Evolutionary conservation across 148 eudicot genomes (phyloP).

Genomic region (Camellia sinensis): DNA sequence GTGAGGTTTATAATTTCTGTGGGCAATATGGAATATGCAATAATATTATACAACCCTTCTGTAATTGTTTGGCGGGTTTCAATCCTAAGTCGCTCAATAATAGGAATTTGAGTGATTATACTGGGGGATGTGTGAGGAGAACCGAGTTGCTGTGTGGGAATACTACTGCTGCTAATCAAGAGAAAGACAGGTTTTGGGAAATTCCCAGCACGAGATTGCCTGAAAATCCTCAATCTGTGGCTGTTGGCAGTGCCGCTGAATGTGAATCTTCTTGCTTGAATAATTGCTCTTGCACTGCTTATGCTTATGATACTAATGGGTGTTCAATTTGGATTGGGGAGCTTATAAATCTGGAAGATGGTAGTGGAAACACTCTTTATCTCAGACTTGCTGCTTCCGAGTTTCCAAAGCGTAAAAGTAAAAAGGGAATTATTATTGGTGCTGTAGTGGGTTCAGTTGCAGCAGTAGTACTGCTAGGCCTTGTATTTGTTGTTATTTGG

Average conservation of each 20-base stretch:
- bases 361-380: conserved; percentile 35
- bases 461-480: background rate
- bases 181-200: conserved; percentile 27
- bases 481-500: background rate
- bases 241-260: conserved; percentile 23
- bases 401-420: conserved; percentile 26
- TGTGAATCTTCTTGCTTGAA: conserved; percentile 43
- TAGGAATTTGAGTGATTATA: conserved; percentile 50
- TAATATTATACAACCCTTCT: conserved; percentile 33
- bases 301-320: conserved; percentile 31
- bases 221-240: conserved; percentile 12
- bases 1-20: conserved; percentile 54
- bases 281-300: conserved; percentile 58
- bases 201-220: conserved; percentile 30
- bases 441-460: background rate
- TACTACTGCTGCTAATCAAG: conserved; percentile 18
- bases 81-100: conserved; percentile 16
- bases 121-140: conserved; percentile 48
- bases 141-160: conserved; percentile 33
- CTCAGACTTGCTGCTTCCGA: conserved; percentile 47
- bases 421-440: conserved; percentile 31
- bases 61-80: conserved; percentile 45
- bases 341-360: conserved; percentile 44
- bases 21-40: conserved; percentile 51
- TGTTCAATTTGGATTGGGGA: conserved; percentile 49